phyloP scores from a whole-genome alignment of 495 filamentous ascomycete species.

The Xylaria longipes region DNA sequence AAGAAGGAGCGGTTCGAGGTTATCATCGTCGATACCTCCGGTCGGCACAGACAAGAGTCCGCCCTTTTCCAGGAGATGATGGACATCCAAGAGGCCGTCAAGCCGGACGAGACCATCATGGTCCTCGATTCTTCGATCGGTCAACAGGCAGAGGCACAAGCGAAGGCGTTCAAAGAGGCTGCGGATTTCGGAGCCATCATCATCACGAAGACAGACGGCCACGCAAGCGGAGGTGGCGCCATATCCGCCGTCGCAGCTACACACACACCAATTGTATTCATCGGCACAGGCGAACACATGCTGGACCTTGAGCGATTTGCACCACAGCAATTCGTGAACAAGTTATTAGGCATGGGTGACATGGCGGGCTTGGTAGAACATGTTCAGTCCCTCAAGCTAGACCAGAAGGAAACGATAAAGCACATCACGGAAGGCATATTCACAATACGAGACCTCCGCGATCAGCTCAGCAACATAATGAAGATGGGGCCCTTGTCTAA shows the following conservation, averaged over 20 bases:
- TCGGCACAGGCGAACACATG: slow-evolving; percentile 97
- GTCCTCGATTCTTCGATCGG: slow-evolving; percentile 96
- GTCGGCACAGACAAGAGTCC: slow-evolving; percentile 91
- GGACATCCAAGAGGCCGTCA: slow-evolving; percentile 91
- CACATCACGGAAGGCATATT: slow-evolving; percentile 97
- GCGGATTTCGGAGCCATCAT: slow-evolving; percentile 99
- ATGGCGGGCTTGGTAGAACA: slow-evolving; percentile 95
- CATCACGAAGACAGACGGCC: slow-evolving; percentile 97
- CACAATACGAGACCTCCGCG: slow-evolving; percentile 90
- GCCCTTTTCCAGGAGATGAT: slow-evolving; percentile 98
- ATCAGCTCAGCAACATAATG: slow-evolving; percentile 97
- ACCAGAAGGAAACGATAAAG: slow-evolving; percentile 99
- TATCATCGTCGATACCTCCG: slow-evolving; percentile 97
- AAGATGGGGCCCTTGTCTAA: slow-evolving; percentile 99
- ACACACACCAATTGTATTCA: slow-evolving; percentile 95
- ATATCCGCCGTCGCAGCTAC: slow-evolving; percentile 99
- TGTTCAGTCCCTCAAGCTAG: slow-evolving; percentile 93
- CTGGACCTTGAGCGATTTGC: slow-evolving; percentile 92
- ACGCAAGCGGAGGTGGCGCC: slow-evolving; percentile 92
- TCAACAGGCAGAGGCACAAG: slow-evolving; percentile 92
- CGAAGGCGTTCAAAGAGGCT: slow-evolving; percentile 95
- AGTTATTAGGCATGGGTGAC: slow-evolving; percentile 96
- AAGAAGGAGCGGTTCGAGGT: slow-evolving; percentile 98
- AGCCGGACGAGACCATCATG: slow-evolving; percentile 97
- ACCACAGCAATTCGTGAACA: slow-evolving; percentile 87